phyloP scores from a whole-genome alignment of 1,139 yeast genomes.

The Yueomyces sp. region DNA sequence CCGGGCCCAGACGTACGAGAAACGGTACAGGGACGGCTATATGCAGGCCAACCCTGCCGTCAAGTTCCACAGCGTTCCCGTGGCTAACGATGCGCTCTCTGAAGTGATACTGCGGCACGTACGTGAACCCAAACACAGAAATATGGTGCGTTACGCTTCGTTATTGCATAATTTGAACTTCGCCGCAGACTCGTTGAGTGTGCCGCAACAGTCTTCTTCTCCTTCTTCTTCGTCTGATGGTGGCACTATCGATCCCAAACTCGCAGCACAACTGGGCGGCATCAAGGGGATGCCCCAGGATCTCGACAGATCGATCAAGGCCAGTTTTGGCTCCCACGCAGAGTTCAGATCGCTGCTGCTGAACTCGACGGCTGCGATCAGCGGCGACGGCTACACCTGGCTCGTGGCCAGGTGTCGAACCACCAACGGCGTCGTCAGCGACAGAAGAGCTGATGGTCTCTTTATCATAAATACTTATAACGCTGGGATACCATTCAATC shows the following conservation, averaged over 20 bases:
- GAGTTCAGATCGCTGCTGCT: slow-evolving; percentile 55
- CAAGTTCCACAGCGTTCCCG: no score
- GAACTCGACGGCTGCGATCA: slow-evolving; percentile 48
- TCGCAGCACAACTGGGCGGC: no score
- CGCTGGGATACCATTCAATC: slow-evolving; percentile 48
- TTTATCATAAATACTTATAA: slow-evolving; percentile 67
- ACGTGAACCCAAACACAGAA: no score
- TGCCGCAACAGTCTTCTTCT: not conserved
- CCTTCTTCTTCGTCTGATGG: not conserved
- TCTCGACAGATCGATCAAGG: slow-evolving; percentile 31
- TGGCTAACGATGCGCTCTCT: no score
- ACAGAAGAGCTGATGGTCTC: slow-evolving; percentile 31
- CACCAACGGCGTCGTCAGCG: slow-evolving; percentile 9
- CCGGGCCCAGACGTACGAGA: slow-evolving; percentile 37
- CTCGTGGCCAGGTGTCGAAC: slow-evolving; percentile 37
- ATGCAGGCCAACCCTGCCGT: no score
- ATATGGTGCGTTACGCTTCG: slow-evolving; percentile 45
- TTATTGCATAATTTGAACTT: slow-evolving; percentile 47
- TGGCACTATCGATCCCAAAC: no score
- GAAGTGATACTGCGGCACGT: no score
- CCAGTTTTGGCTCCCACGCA: slow-evolving; percentile 53
- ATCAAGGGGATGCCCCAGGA: slow-evolving; percentile 19
- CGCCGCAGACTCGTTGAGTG: slow-evolving; percentile 24
- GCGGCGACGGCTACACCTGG: slow-evolving; percentile 73
- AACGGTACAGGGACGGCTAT: slow-evolving; percentile 9